Percentiles rank a stretch among this genome's conserved stretches.
phyloP scores from a whole-genome alignment of 257 asterid genomes.

The Cynanchum wilfordii region DNA sequence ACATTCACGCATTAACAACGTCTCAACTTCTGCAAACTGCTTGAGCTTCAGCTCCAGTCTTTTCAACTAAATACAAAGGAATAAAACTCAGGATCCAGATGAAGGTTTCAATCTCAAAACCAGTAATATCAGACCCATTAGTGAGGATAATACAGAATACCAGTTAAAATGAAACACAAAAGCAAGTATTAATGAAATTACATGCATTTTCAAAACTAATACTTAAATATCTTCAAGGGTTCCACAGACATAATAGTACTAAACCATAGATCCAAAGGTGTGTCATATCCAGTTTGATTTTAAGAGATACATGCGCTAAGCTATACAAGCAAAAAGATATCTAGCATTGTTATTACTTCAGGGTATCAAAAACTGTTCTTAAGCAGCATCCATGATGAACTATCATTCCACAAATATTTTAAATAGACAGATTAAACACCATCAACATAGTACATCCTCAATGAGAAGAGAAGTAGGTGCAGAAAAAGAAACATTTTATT shows the following conservation, averaged over 20 bases:
- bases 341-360: background rate
- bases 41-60: conserved; percentile 93
- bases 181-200: background rate
- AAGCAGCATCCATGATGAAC: background rate
- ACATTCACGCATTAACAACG: conserved; percentile 89
- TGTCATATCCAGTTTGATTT: background rate
- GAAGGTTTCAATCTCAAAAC: background rate
- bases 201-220: background rate
- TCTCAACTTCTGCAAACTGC: conserved; percentile 98
- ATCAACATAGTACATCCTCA: background rate
- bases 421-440: background rate
- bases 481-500: background rate
- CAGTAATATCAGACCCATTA: background rate
- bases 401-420: background rate
- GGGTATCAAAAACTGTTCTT: background rate
- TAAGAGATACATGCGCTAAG: background rate
- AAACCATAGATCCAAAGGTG: background rate
- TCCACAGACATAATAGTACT: background rate
- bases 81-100: background rate
- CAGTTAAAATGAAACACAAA: background rate
- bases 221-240: background rate
- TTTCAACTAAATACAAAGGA: conserved; percentile 56
- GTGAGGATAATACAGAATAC: background rate
- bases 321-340: background rate
- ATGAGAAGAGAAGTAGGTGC: background rate